Evolutionary conservation across 2,329 filamentous ascomycete species (phyloP), one percentile per base, ranked within the genome.

Genomic region (Arthrobotrys iridis): DNA sequence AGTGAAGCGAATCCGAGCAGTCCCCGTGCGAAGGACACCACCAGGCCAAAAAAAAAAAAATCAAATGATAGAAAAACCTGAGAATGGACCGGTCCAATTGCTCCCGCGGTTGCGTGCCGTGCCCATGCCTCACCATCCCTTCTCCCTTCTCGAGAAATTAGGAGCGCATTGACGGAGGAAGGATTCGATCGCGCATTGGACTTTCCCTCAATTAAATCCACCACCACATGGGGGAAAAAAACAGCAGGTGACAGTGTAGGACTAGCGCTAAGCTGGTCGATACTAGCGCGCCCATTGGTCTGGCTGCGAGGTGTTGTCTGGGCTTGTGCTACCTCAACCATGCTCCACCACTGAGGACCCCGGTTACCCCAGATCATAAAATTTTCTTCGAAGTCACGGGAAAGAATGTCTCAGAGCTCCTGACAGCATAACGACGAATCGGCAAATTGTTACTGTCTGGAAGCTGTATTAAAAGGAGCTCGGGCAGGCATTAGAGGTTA

Each of bases 401-500:
- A 73, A 55, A 64, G 40, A 26, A 58, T 73, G 68, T 73, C 66
- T 73, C 68, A 73, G 68, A 65, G 68, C 45, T 52, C 50, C 50
- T 60, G 60, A 70, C 55, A 50, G 68, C 33, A 65, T 7, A 45
- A 73, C 50, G 50, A 52, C 68, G 59, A 73, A 73, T 73, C 68
- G 68, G 68, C 68, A 73, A 65, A 41, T 65, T 73, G 24, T 60
- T 68, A 59, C 55, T 43, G 18, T 33, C 26, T 40, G 43, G 33
- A 8, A 46, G 24, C 41, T 63, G 30, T 46, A 62, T 43, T 62
- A 62, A 62, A 62, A 64, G 37, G 67, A 64, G 67, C 67, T 72
- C 59, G 45, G 59, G 50, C 35, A 48, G 26, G 33, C 33, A 26
- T 37, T 30, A 50, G 55, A 65, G 60, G 46, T 59, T 59, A 59